These are phyloP conservation scores for Globisporangium irregulare DNA, from an alignment of 352 stramenopile genomes.

Conservation along the genomic window DNA sequence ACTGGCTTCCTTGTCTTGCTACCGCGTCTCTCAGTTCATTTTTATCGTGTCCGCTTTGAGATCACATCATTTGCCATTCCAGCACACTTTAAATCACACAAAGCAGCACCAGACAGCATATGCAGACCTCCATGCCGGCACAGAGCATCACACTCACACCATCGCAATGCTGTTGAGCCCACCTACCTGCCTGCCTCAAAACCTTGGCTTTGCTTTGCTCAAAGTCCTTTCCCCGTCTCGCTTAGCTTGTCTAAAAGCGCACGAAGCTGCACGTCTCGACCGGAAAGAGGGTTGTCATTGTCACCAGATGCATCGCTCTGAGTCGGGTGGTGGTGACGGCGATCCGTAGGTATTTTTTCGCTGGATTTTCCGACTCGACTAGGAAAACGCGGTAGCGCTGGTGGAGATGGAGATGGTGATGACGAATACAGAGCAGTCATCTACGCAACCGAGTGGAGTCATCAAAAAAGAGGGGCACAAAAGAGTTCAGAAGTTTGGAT, in stretches of 20 bases:
- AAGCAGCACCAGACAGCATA: too few species aligned
- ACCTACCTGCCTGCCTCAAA: too few species aligned
- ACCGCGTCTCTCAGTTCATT: too few species aligned
- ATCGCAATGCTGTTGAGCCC: too few species aligned
- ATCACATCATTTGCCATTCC: too few species aligned
- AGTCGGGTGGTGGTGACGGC: background rate
- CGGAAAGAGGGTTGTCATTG: background rate
- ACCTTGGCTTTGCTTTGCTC: too few species aligned
- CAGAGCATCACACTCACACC: too few species aligned
- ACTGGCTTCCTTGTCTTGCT: background rate
- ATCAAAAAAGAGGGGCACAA: background rate
- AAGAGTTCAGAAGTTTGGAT: conserved; percentile 7
- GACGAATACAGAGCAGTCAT: background rate
- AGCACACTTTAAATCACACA: too few species aligned
- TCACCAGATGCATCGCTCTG: background rate
- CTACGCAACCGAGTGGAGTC: background rate
- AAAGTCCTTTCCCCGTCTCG: background rate
- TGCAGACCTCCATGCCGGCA: too few species aligned
- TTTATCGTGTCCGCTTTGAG: too few species aligned
- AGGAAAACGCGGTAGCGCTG: background rate
- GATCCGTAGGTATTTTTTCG: background rate
- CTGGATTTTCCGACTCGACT: conserved; percentile 8
- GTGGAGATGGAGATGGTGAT: background rate
- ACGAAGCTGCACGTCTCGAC: conserved; percentile 1
- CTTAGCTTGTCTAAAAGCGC: conserved; percentile 1